Evolutionary conservation across 345 rosid genomes (phyloP).

Genomic region (Citrus sinensis): DNA sequence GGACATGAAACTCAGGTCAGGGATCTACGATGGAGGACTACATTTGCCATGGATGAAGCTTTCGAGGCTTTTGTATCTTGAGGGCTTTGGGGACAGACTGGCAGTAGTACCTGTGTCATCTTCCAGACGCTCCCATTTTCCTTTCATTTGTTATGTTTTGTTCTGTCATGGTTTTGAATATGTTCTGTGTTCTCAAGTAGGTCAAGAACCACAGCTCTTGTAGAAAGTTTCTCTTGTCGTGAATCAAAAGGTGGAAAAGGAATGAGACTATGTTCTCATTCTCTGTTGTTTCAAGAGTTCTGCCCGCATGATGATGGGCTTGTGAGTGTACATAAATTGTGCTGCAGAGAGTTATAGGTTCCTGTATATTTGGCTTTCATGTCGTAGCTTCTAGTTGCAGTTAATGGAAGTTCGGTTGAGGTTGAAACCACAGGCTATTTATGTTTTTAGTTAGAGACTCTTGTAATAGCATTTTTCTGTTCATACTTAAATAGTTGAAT

Average conservation of each 20-base stretch:
- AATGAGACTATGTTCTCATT: neutral
- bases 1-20: constrained; percentile 20
- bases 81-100: constrained; percentile 49
- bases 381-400: neutral
- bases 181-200: constrained; percentile 21
- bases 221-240: constrained; percentile 10
- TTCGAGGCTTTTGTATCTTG: constrained; percentile 28
- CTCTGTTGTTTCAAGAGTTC: constrained; percentile 15
- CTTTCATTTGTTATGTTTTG: constrained; percentile 11
- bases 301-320: neutral
- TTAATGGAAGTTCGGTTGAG: neutral
- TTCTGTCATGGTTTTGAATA: constrained; percentile 8
- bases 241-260: constrained; percentile 1
- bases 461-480: neutral
- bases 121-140: neutral
- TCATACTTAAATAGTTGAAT: neutral
- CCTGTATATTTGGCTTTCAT: neutral
- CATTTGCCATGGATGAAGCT: constrained; percentile 53
- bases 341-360: neutral
- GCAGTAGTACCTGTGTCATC: constrained; percentile 28
- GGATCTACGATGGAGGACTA: constrained; percentile 19
- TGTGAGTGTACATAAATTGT: constrained; percentile 11
- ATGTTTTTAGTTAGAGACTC: neutral
- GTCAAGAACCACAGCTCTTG: constrained; percentile 25
- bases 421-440: neutral